Evolutionary conservation across 345 rosid genomes (phyloP), one percentile per base, ranked within the genome.

Genomic region (Cochlearia excelsa): DNA sequence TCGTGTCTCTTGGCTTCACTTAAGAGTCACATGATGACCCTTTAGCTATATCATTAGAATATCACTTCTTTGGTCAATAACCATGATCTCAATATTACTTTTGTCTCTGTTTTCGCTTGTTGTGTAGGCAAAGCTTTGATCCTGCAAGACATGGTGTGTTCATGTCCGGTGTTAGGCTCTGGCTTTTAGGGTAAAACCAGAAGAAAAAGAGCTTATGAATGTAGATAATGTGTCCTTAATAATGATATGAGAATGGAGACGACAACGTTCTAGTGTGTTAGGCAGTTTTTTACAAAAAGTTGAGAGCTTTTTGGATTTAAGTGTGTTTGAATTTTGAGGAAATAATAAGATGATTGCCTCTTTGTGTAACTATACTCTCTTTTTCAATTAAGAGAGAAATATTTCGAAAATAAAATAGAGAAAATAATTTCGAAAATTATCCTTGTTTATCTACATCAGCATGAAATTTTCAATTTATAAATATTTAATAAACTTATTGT

Each of bases 141-240:
- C 29, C 7, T 65, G 37, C 27, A 59, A 45, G 60, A 37, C 23
- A 7, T 3, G 46, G 49, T 26, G 50, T 48, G 68, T 41, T 31
- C 9, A 1, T 23, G 67, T 54, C 62, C 26, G 65, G 42, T 58
- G 52, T 58, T 51, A 57, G 63, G 68, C 48, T 68, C 60, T 27
- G 61, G 68, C 37, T 9, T 49, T 33, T 26, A 16, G 54, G 66
- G 51, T 30, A 7, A 31, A 60, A 51, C 46, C 56, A n/a, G 55
- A 43, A 2, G 5, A 6, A 10, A 30, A 70, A 26, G 57, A 28
- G 73, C 57, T 73, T 73, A 16, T 16, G 23, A 47, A 48, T 74
- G 81, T 74, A 74, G 73, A 74, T 77, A 73, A 16, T 44, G 1
- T 35, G 54, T 62, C 63, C 74, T 30, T 30, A 63, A 66, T 62